These are phyloP conservation scores for Pseudogymnoascus destructans DNA, from an alignment of 2,329 filamentous ascomycete species.

Conservation along the genomic window DNA sequence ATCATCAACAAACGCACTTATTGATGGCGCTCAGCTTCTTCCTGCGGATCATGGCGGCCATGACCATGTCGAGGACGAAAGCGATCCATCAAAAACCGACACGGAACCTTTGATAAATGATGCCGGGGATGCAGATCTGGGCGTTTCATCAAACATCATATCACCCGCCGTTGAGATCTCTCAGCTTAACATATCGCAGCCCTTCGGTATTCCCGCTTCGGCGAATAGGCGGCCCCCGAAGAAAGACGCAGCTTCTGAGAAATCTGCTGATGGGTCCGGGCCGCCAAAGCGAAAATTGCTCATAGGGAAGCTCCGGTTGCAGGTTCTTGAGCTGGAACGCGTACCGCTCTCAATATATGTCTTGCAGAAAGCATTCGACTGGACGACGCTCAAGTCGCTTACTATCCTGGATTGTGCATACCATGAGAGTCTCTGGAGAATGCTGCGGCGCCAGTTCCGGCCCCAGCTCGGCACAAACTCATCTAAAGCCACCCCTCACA, in stretches of 20 bases:
- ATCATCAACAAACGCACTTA: conserved; percentile 1
- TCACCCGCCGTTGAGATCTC: neutral
- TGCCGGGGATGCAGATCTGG: neutral
- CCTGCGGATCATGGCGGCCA: neutral
- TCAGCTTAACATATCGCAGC: neutral
- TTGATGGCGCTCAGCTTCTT: neutral
- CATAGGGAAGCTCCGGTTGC: conserved; percentile 50
- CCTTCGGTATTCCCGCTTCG: neutral
- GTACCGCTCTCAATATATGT: conserved; percentile 60
- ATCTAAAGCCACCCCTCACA: conserved; percentile 15
- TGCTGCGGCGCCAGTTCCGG: conserved; percentile 49
- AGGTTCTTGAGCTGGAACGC: conserved; percentile 61
- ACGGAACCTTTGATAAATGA: neutral
- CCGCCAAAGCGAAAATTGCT: conserved; percentile 29
- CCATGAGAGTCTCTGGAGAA: conserved; percentile 63
- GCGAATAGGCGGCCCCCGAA: neutral
- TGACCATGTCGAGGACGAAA: neutral
- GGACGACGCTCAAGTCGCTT: conserved; percentile 55
- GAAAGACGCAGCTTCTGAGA: neutral
- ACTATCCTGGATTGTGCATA: conserved; percentile 63
- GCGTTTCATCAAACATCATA: conserved; percentile 1
- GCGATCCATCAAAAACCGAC: neutral
- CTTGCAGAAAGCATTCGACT: conserved; percentile 60
- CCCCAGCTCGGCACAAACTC: conserved; percentile 26
- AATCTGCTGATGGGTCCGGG: neutral